Evolutionary conservation across 352 stramenopile genomes (phyloP).

Genomic region (Globisporangium parvum): DNA sequence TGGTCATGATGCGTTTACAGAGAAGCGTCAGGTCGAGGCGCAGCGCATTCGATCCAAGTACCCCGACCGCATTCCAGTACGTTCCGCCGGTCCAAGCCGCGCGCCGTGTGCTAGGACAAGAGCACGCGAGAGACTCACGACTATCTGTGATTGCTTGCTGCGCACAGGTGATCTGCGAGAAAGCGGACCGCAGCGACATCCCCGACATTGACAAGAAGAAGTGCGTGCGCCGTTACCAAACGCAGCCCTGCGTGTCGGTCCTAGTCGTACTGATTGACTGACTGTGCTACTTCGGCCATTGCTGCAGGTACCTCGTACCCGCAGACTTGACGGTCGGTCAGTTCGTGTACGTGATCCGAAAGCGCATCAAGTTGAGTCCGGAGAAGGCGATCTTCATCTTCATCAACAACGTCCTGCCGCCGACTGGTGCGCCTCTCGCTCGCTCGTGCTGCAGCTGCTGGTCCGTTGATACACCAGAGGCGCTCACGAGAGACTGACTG

Average conservation of each 20-base stretch:
- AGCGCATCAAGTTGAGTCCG: constrained; percentile 97
- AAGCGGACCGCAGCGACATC: constrained; percentile 97
- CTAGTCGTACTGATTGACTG: background rate
- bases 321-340: constrained; percentile 97
- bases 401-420: constrained; percentile 97
- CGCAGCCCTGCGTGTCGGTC: too few species aligned
- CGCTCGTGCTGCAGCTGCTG: background rate
- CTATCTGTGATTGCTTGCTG: background rate
- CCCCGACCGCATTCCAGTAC: constrained; percentile 95
- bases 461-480: too few species aligned
- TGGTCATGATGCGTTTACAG: constrained; percentile 27
- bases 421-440: constrained; percentile 68
- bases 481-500: too few species aligned
- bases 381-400: constrained; percentile 99
- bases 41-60: constrained; percentile 98
- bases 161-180: constrained; percentile 85
- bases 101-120: too few species aligned
- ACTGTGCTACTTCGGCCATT: background rate
- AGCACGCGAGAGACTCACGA: background rate
- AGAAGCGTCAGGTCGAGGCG: constrained; percentile 97
- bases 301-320: constrained; percentile 90
- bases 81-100: background rate
- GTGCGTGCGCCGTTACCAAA: too few species aligned
- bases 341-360: constrained; percentile 99
- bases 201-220: constrained; percentile 99